Percentiles rank a stretch among this genome's conserved stretches.
Conservation (phyloP, 345 rosid species). For the Citrus maxima region DNA sequence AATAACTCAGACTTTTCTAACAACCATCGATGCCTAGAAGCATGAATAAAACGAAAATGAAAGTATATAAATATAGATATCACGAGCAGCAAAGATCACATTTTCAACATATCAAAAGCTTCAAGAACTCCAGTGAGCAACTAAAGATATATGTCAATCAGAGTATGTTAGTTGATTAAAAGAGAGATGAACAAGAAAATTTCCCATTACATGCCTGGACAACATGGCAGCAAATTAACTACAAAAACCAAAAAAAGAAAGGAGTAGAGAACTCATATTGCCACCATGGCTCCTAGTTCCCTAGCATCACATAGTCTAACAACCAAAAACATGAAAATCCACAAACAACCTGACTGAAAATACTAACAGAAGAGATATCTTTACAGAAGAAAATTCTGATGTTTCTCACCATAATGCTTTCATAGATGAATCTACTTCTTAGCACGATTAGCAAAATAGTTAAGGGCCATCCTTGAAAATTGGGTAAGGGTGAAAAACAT, state of each 20-base stretch:
- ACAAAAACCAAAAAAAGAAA: background rate
- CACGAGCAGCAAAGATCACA: background rate
- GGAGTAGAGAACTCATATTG: background rate
- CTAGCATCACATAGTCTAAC: conserved; percentile 9
- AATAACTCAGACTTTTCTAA: background rate
- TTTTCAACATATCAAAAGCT: background rate
- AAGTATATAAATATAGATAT: background rate
- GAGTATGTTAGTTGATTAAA: background rate
- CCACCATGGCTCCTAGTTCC: background rate
- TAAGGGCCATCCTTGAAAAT: conserved; percentile 43
- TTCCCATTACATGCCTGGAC: background rate
- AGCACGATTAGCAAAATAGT: conserved; percentile 41
- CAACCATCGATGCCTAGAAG: background rate
- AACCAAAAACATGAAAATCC: background rate
- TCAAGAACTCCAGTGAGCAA: background rate
- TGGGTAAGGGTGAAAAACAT: conserved; percentile 40
- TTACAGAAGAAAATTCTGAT: background rate
- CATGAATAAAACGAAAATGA: background rate
- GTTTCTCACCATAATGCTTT: conserved; percentile 27
- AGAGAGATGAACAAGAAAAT: background rate
- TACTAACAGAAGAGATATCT: background rate
- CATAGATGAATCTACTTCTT: conserved; percentile 32
- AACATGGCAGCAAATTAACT: background rate
- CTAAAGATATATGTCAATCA: background rate
- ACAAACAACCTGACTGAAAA: background rate